These are phyloP conservation scores for Sordariomycetes sp. DNA, from an alignment of 2,329 filamentous ascomycete species.

Conservation along the genomic window DNA sequence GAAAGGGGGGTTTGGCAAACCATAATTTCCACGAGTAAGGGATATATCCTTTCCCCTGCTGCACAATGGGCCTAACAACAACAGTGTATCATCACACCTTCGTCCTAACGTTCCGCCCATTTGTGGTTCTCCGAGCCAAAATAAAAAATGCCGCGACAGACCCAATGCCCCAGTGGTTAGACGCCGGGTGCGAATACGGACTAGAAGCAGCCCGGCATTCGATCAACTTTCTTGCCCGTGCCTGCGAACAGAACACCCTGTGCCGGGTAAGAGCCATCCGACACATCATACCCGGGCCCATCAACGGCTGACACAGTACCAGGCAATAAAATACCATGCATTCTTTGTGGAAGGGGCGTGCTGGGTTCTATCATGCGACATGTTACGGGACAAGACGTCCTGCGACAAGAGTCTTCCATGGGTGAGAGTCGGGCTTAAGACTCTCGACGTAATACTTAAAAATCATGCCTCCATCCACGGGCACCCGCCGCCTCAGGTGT, in stretches of 20 bases:
- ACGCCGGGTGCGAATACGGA: constrained; percentile 29
- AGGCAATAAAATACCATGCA: constrained; percentile 32
- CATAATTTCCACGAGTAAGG: constrained; percentile 26
- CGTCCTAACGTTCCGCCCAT: constrained; percentile 29
- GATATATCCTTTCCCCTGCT: neutral
- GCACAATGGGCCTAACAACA: neutral
- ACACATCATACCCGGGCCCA: neutral
- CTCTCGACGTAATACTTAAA: neutral
- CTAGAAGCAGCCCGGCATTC: constrained; percentile 27
- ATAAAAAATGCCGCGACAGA: constrained; percentile 17
- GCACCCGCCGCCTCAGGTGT: constrained; percentile 13
- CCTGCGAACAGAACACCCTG: constrained; percentile 25
- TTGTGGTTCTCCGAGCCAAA: constrained; percentile 30
- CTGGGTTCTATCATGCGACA: constrained; percentile 29
- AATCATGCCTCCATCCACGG: constrained; percentile 8
- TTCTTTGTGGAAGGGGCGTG: constrained; percentile 30
- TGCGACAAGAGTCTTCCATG: constrained; percentile 27
- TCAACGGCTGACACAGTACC: neutral
- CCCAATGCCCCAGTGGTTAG: constrained; percentile 20
- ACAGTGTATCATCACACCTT: constrained; percentile 31
- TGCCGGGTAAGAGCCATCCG: constrained; percentile 19
- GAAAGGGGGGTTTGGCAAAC: constrained; percentile 26
- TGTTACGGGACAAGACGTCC: constrained; percentile 24
- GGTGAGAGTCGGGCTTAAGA: constrained; percentile 12
- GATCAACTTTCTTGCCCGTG: constrained; percentile 26